Percentiles rank a stretch among this genome's conserved stretches.
phyloP scores from a whole-genome alignment of 768 basidiomycete species.

The Chalciporus chontae region DNA sequence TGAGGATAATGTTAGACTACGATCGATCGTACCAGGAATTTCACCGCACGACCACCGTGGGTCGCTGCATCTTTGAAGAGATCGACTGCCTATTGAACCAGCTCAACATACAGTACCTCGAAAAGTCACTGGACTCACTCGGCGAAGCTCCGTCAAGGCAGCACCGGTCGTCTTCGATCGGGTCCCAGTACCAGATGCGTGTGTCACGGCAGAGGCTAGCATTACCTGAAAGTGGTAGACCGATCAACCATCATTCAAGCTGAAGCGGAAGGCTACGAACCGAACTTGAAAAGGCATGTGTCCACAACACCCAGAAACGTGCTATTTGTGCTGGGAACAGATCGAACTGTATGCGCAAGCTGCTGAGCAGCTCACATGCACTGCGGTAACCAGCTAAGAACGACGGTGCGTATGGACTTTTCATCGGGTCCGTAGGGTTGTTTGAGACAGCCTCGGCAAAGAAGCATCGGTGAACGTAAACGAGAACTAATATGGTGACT shows the following conservation, averaged over 20 bases:
- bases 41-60: conserved; percentile 63
- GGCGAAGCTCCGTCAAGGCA: conserved; percentile 61
- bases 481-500: conserved; percentile 42
- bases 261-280: conserved; percentile 34
- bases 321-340: conserved; percentile 56
- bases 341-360: conserved; percentile 45
- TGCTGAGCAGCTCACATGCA: conserved; percentile 54
- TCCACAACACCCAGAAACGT: conserved; percentile 72
- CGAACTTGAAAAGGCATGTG: conserved; percentile 64
- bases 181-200: conserved; percentile 42
- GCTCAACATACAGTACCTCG: neutral
- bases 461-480: conserved; percentile 74
- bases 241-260: neutral
- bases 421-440: conserved; percentile 63
- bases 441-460: conserved; percentile 70
- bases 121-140: conserved; percentile 11
- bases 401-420: conserved; percentile 61
- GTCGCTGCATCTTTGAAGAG: conserved; percentile 61
- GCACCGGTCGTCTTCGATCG: conserved; percentile 67
- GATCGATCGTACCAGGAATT: conserved; percentile 54
- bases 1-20: neutral
- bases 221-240: conserved; percentile 49
- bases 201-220: conserved; percentile 74
- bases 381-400: conserved; percentile 67
- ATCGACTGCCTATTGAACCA: conserved; percentile 43